Conservation (phyloP, 805 yeast species). For the Blastobotrys muscicola region DNA sequence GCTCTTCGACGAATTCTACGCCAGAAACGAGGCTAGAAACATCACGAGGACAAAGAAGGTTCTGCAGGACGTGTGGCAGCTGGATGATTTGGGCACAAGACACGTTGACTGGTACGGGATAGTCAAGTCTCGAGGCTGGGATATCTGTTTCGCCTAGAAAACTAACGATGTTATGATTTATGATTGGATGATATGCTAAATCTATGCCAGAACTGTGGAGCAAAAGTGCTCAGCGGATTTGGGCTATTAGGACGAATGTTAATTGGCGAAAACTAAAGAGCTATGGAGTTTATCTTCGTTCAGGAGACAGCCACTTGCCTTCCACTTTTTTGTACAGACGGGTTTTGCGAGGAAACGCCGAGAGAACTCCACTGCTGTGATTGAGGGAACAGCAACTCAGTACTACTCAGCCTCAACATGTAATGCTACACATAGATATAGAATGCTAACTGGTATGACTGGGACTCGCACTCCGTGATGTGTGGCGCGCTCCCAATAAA, state of each 20-base stretch:
- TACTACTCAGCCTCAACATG: no score
- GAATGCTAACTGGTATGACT: no score
- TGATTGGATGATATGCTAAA: not conserved
- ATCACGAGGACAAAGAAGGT: slow-evolving; percentile 34
- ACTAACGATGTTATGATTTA: not conserved
- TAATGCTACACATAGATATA: not conserved
- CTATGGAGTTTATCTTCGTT: no score
- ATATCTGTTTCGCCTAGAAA: slow-evolving; percentile 57
- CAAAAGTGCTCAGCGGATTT: no score
- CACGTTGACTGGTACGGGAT: slow-evolving; percentile 68
- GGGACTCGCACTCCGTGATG: not conserved
- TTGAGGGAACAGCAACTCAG: no score
- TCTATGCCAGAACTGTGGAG: not conserved
- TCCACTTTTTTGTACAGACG: no score
- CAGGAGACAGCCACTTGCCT: no score
- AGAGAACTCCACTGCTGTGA: no score
- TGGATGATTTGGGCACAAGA: slow-evolving; percentile 40
- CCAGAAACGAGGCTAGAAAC: slow-evolving; percentile 62
- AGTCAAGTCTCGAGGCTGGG: slow-evolving; percentile 63
- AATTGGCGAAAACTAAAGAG: no score
- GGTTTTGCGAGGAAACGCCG: no score
- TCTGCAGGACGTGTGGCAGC: slow-evolving; percentile 36
- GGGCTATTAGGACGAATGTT: no score
- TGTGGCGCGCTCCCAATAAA: no score
- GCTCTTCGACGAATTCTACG: slow-evolving; percentile 47